Percentiles rank a stretch among this genome's conserved stretches.
These are phyloP conservation scores for Coemansia sp. DNA, from an alignment of 192 early-diverging fungal genomes.

Conservation along the genomic window DNA sequence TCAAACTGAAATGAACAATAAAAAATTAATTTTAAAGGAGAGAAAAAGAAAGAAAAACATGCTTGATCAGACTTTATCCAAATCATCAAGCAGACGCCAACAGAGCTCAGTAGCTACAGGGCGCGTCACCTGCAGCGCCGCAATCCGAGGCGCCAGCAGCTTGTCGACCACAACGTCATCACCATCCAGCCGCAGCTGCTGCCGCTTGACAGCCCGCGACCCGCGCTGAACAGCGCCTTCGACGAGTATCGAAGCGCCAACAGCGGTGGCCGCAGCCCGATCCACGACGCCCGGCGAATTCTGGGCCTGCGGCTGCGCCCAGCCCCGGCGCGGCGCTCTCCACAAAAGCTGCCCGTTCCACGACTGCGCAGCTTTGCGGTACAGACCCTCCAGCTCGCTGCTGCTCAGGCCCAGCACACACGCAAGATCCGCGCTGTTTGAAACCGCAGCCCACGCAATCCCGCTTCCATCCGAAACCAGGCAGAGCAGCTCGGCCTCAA, in stretches of 20 bases:
- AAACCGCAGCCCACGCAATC: conserved; percentile 9
- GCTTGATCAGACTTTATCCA: not conserved
- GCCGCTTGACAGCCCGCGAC: conserved; percentile 5
- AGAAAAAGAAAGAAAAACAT: not conserved
- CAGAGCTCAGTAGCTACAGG: conserved; percentile 11
- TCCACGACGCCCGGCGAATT: not conserved
- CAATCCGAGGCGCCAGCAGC: conserved; percentile 10
- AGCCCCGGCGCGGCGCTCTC: conserved; percentile 4
- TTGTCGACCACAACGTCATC: conserved; percentile 7
- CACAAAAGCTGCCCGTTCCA: conserved; percentile 32
- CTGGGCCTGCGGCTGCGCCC: not conserved
- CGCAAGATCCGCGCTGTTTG: not conserved
- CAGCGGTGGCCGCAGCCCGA: conserved; percentile 3
- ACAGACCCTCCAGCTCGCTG: conserved; percentile 7
- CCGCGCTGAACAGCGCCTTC: conserved; percentile 10
- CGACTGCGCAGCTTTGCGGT: conserved; percentile 19
- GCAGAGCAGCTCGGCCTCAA: conserved; percentile 11
- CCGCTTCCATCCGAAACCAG: conserved; percentile 43
- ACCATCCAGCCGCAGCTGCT: conserved; percentile 32
- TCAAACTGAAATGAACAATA: not conserved
- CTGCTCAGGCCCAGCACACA: conserved; percentile 5
- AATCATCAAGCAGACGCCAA: conserved; percentile 13
- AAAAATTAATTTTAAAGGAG: not conserved
- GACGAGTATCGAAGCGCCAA: conserved; percentile 1
- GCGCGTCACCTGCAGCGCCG: conserved; percentile 9